Evolutionary conservation across 148 eudicot genomes (phyloP), one percentile per base, ranked within the genome.

Genomic region (Vaccinium myrtillus): DNA sequence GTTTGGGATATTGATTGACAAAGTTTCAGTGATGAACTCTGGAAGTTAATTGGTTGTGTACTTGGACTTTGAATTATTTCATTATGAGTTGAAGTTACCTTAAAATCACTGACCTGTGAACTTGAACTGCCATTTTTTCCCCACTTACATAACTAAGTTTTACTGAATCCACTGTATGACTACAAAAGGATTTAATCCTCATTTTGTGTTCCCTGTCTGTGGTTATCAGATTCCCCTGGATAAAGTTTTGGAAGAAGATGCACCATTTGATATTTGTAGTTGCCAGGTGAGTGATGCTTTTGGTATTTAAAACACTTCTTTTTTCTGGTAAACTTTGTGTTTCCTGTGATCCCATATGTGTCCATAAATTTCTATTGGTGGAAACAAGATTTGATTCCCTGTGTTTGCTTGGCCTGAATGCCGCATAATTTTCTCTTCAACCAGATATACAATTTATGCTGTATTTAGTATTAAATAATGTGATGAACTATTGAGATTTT

Each of bases 221-320:
- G 77, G 30, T 79, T 86, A 89, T 58, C 92, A 97, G 99, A 93
- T 94, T 80, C 93, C 87, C 54, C 82, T 97, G 77, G 99, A 95
- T 88, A 90, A 87, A 81, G 96, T 82, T 75, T 89, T 97, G 88
- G 94, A 90, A 75, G 96, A 95, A 75, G 99, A 97, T 89, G 98
- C 93, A 21, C 98, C 99, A 27, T 97, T 97, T 88, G 99, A 97
- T 88, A 77, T 97, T 54, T 92, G 95, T 85, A 97, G 99, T 88
- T 97, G 99, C 88, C 99, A 97, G 98, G 99, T 95, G 32, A 82
- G 88, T 87, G 75, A 43, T 27, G 74, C 18, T 51, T 18, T 56
- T 25, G 58, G 13, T n/a, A 16, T 56, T 83, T 39, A 39, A 39
- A 39, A 39, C 43, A 39, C 43, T 39, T 39, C 5, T 39, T 39